Evolutionary conservation across 1,139 yeast genomes (phyloP), one percentile per base, ranked within the genome.

Genomic region (Geotrichum europaeum): DNA sequence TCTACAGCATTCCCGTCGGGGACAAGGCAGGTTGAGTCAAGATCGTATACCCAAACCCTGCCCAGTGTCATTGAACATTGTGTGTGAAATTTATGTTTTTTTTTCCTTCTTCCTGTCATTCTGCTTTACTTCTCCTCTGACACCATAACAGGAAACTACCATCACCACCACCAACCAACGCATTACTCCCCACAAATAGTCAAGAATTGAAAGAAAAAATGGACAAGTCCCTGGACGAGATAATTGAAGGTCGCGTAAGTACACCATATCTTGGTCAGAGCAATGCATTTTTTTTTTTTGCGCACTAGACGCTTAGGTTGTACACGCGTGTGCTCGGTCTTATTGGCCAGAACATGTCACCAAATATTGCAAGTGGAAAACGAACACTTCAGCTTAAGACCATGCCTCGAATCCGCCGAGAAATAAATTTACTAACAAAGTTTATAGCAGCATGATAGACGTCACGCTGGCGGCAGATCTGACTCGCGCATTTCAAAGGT

Each of bases 151-250:
- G 10, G 47, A 40, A 40, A 40, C 20, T 15, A 40, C 47, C 47
- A 40, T 18, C 47, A 40, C 52, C 34, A 50, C 36, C 52, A 50
- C 12, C 34, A 24, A 49, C 51, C 25, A 49, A 9, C 30, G 7
- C 25, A 49, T 4, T 18, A 50, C 22, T 7, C 10, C 25, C 15
- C 50, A n/a, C 15, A 47, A 12, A 47, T 20, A 25, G 24, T 47
- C 28, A 47, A 5, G 32, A 28, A 28, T 28, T 28, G 32, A 4
- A 28, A 28, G 49, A 22, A 64, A 64, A 49, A 50, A 69, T 73
- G 73, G 76, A 73, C 63, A 70, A 70, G 66, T 72, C 76, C 58
- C 65, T 73, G 50, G 76, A 73, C 67, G 76, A 73, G 60, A 73
- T 73, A 58, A 72, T 73, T 54, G 67, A 68, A 20, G 68, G 69